Percentiles rank a stretch among this genome's conserved stretches.
These are phyloP conservation scores for Durio zibethinus DNA, from an alignment of 345 rosid genomes.

Conservation along the genomic window DNA sequence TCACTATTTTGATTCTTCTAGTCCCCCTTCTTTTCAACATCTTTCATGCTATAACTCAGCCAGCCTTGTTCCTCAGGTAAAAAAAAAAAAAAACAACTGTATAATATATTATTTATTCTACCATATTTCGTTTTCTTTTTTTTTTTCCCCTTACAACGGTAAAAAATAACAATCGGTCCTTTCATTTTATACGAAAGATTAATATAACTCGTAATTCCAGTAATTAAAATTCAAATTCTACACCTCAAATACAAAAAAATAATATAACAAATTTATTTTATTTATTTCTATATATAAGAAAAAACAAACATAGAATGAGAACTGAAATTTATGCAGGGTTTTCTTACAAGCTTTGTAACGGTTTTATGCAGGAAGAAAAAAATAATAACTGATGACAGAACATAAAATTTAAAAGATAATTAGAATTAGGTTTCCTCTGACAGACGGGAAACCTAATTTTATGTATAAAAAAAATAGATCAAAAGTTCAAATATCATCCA, in stretches of 20 bases:
- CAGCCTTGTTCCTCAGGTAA: slow-evolving; percentile 41
- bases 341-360: slow-evolving; percentile 3
- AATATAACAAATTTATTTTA: background rate
- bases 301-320: background rate
- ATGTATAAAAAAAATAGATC: background rate
- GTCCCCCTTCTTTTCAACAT: slow-evolving; percentile 20
- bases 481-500: background rate
- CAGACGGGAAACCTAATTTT: background rate
- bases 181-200: too few species aligned
- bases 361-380: background rate
- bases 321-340: background rate
- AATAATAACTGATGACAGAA: background rate
- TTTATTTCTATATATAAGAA: too few species aligned
- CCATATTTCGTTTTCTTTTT: background rate
- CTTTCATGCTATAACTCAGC: slow-evolving; percentile 29
- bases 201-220: too few species aligned
- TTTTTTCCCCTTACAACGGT: background rate
- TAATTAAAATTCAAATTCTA: too few species aligned
- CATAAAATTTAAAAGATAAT: background rate
- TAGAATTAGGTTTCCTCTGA: background rate
- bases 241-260: too few species aligned
- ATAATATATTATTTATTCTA: background rate
- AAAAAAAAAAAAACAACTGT: background rate
- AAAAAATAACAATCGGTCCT: too few species aligned
- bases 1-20: slow-evolving; percentile 37